Conservation (phyloP, 176 grass and related monocot genomes). For the Microstegium vimineum region DNA sequence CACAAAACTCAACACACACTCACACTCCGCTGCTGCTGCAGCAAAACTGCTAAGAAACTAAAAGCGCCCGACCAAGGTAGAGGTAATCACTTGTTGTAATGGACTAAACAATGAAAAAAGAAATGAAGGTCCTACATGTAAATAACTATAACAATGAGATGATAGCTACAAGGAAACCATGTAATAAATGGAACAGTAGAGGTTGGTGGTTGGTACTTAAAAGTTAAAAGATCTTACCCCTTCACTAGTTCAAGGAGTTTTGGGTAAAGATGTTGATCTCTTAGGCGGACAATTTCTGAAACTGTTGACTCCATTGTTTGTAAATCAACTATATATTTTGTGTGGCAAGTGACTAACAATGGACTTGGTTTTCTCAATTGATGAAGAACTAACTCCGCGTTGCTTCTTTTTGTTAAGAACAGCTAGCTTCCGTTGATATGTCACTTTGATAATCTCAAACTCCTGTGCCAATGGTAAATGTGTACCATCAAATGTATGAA, state of each 20-base stretch:
- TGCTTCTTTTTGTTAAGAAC: conserved; percentile 75
- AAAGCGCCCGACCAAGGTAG: too few species aligned
- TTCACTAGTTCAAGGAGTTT: conserved; percentile 78
- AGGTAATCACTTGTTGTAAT: neutral
- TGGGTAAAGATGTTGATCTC: conserved; percentile 77
- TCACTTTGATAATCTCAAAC: conserved; percentile 76
- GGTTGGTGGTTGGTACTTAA: neutral
- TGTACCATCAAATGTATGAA: neutral
- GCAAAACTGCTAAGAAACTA: too few species aligned
- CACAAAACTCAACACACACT: too few species aligned
- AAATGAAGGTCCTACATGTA: neutral
- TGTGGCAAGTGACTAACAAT: conserved; percentile 80
- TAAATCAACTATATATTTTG: conserved; percentile 69
- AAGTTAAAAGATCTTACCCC: conserved; percentile 44
- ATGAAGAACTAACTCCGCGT: conserved; percentile 47
- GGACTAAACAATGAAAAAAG: neutral
- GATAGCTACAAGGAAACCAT: neutral
- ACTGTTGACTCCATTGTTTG: conserved; percentile 86
- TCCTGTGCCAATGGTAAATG: conserved; percentile 42
- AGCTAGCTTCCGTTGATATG: conserved; percentile 71
- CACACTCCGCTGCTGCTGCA: too few species aligned
- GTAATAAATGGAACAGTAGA: neutral
- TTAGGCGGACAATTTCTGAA: conserved; percentile 75
- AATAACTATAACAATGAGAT: conserved; percentile 4
- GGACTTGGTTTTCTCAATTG: conserved; percentile 65